Base-by-base conservation (phyloP, 371 early-diverging fungal species). In the Apophysomyces sp. region DNA sequence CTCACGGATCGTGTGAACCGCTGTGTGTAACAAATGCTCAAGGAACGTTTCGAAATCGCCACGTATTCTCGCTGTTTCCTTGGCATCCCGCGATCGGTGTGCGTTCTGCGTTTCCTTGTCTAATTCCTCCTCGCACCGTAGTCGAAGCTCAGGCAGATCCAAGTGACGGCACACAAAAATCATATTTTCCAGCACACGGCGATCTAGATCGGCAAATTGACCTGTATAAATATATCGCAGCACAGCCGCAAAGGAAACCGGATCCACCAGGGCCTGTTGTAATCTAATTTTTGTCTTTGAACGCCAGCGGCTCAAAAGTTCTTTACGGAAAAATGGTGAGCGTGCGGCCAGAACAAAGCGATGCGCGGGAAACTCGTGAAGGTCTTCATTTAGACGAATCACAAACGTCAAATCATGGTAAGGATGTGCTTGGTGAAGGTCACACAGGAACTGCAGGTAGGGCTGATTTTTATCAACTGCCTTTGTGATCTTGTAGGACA, bases 401-500 rank as follows among this genome's bases (percentile, higher is more conserved):
- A 56, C 41, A 49, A 78, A 76, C 1, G 68, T 69, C 13, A 78
- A 40, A 52, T 78, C 78, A 29, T 62, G 44, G 36, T 66, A 68
- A 8, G 62, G 58, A 15, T 73, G 68, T 4, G 63, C 44, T 1
- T 66, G 58, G 32, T 64, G 62, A 9, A 76, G 36, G n/a, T 72
- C 52, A 2, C 67, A 60, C 29, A 78, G 57, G 51, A 71, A 75
- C 15, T 69, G 59, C 4, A 67, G 57, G 58, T 69, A 78, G 3
- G 78, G 74, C 49, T 76, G 76, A 21, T 65, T 71, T 39, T 73
- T 66, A 49, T 78, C 74, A 13, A 67, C 66, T 24, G 76, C 78
- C 61, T 75, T 78, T 15, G 68, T 71, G 24, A 71, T 60, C 37
- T 78, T 78, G 57, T 78, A 78, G 6, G 68, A 71, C 3, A 71